Base-by-base conservation (phyloP, 768 basidiomycete genomes). In the Tubosaeta sp. region DNA sequence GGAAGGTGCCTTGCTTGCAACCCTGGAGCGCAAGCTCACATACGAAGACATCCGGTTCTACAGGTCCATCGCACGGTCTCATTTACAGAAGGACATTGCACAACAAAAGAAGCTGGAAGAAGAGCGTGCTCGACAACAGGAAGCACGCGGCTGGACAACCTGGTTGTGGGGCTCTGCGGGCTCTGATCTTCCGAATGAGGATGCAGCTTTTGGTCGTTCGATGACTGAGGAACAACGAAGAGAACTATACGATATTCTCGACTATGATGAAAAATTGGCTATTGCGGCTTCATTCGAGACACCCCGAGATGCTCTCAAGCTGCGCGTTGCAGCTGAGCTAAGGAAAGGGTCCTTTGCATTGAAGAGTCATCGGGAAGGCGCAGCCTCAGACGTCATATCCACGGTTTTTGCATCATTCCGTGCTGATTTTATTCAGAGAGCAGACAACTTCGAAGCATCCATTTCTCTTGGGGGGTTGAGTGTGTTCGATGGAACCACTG, bases 1-100 rank as follows among this genome's bases (percentile, higher is more conserved):
- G 85, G 84, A 86, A 51, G 48, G 68, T 32, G 62, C 68, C 56
- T 71, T 62, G 7, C 71, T 94, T 27, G 79, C 84, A 41, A 73
- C 69, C 1, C 71, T 98, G 49, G 96, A 99, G 67, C 73, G 67
- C 57, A 92, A 91, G 65, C 76, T 98, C 25, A 78, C 84, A 0
- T 98, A 97, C 59, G 92, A 95, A 67, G 96, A 98, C 61, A 85
- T 99, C 45, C 86, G 95, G 4, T 96, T 97, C 71, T 99, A 98
- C 71, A 84, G 96, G 29, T 97, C 94, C 4, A 91, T 98, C 53
- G 90, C 93, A 0, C 84, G 90, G 24, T 92, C 92, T 3, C 83
- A 83, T 56, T 75, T 95, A 14, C 83, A 86, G 59, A 93, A 97
- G 66, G 93, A 98, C 60, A 76, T 82, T 19, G 89, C 83, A 3